A percentile compares a stretch with the other conserved stretches of the same genome.
phyloP scores from a whole-genome alignment of 75 land plant genomes.

The Pinus albicaulis region DNA sequence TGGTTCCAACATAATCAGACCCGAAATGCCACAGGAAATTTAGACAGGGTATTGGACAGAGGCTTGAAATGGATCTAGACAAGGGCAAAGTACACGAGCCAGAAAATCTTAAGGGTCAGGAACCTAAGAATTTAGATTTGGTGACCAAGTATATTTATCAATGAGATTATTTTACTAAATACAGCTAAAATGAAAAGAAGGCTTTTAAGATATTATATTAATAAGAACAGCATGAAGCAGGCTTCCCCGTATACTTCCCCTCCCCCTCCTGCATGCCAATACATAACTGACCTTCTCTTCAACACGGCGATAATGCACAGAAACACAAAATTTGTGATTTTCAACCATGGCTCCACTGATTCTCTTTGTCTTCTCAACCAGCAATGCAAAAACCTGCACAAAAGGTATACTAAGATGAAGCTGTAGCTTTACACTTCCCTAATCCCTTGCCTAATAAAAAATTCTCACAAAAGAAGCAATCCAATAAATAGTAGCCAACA shows the following conservation, averaged over 20 bases:
- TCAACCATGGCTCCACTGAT: slow-evolving; percentile 62
- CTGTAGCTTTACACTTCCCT: neutral
- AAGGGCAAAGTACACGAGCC: too few relatives aligned
- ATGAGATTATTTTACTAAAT: too few relatives aligned
- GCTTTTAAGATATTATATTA: too few relatives aligned
- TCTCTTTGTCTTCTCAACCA: slow-evolving; percentile 54
- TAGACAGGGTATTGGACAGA: neutral
- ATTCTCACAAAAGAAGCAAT: neutral
- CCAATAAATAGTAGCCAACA: neutral
- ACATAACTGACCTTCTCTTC: slow-evolving; percentile 50
- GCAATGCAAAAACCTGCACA: slow-evolving; percentile 48
- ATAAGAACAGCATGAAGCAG: too few relatives aligned
- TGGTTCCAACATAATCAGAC: neutral
- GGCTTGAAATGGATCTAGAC: neutral
- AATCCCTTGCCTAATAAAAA: neutral
- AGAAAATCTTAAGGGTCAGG: too few relatives aligned
- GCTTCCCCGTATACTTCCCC: too few relatives aligned
- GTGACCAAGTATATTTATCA: too few relatives aligned
- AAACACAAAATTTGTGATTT: slow-evolving; percentile 67
- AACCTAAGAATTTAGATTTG: too few relatives aligned
- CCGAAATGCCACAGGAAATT: neutral
- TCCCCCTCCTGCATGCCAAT: too few relatives aligned
- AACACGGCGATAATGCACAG: slow-evolving; percentile 71
- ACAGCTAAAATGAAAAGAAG: too few relatives aligned
- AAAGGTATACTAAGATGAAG: neutral